A percentile compares a stretch with the other conserved stretches of the same genome.
Evolutionary conservation across 805 yeast species (phyloP).

Genomic region (Ogataea salicorniae): DNA sequence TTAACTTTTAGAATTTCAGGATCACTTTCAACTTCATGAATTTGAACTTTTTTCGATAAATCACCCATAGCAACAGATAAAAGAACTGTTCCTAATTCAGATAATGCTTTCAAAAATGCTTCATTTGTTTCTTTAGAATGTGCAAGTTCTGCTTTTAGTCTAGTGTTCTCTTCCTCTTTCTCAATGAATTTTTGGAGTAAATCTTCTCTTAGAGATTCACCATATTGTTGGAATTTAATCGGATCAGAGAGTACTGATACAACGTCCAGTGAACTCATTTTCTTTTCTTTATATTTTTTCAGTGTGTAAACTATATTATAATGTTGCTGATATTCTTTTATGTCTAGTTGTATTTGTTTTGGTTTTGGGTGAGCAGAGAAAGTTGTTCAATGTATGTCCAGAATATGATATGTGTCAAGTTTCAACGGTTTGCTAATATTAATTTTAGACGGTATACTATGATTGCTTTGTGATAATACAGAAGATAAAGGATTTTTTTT

Average conservation of each 20-base stretch:
- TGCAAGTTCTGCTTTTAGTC: conserved; percentile 12
- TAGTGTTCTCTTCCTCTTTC: conserved; percentile 14
- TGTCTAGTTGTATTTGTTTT: too few species aligned
- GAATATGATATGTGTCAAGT: too few species aligned
- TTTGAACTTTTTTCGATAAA: conserved; percentile 70
- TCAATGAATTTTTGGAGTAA: conserved; percentile 9
- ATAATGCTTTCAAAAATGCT: conserved; percentile 65
- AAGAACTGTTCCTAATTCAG: conserved; percentile 81
- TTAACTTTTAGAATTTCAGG: conserved; percentile 79
- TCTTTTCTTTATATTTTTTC: background rate
- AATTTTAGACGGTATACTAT: too few species aligned
- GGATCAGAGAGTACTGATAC: conserved; percentile 21
- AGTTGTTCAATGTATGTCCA: too few species aligned
- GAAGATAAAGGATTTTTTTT: too few species aligned
- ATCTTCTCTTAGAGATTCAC: conserved; percentile 14
- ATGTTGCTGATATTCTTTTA: too few species aligned
- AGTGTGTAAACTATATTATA: too few species aligned
- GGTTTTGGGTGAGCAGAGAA: too few species aligned
- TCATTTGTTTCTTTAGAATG: conserved; percentile 45
- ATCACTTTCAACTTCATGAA: conserved; percentile 66
- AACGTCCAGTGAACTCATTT: conserved; percentile 8
- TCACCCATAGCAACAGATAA: conserved; percentile 89
- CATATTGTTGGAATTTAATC: conserved; percentile 16
- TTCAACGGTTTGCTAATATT: too few species aligned
- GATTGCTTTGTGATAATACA: too few species aligned